Conservation (phyloP, 2,329 filamentous ascomycete species). For the Claviceps fusiformis region DNA sequence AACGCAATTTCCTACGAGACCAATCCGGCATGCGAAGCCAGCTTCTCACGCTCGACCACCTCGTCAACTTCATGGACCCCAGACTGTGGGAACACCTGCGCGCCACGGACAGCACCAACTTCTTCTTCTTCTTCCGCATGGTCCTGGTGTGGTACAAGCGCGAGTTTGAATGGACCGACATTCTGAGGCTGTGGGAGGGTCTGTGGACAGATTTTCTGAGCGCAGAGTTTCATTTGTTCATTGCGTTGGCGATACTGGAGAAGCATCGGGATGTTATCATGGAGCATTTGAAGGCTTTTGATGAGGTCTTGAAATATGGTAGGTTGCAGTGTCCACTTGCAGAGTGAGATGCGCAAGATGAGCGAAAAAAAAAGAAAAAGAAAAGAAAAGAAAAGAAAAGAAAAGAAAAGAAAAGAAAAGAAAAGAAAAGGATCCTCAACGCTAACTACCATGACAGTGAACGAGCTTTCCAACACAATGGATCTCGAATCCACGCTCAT, state of each 20-base stretch:
- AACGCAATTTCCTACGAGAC: slow-evolving; percentile 88
- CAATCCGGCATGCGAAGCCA: slow-evolving; percentile 94
- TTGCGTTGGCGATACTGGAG: slow-evolving; percentile 86
- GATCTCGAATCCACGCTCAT: slow-evolving; percentile 78
- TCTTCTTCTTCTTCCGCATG: slow-evolving; percentile 99
- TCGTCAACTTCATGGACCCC: slow-evolving; percentile 94
- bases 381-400: neutral
- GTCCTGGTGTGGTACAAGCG: slow-evolving; percentile 97
- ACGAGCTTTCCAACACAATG: slow-evolving; percentile 87
- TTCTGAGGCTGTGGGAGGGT: slow-evolving; percentile 79
- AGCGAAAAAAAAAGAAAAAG: neutral
- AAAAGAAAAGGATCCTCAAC: neutral
- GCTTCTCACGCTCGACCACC: slow-evolving; percentile 78
- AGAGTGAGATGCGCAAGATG: no score
- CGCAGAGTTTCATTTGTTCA: slow-evolving; percentile 85
- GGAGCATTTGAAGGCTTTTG: slow-evolving; percentile 84
- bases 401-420: neutral
- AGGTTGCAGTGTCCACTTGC: slow-evolving; percentile 30
- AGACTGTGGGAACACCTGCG: slow-evolving; percentile 84
- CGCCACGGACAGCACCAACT: slow-evolving; percentile 88
- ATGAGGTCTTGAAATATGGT: slow-evolving; percentile 95
- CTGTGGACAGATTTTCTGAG: slow-evolving; percentile 89
- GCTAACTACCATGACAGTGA: slow-evolving; percentile 44
- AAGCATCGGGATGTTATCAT: slow-evolving; percentile 96
- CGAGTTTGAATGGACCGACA: slow-evolving; percentile 82